Evolutionary conservation across 495 filamentous ascomycete genomes (phyloP), one percentile per base, ranked within the genome.

Genomic region (Astrocystis sublimbata): DNA sequence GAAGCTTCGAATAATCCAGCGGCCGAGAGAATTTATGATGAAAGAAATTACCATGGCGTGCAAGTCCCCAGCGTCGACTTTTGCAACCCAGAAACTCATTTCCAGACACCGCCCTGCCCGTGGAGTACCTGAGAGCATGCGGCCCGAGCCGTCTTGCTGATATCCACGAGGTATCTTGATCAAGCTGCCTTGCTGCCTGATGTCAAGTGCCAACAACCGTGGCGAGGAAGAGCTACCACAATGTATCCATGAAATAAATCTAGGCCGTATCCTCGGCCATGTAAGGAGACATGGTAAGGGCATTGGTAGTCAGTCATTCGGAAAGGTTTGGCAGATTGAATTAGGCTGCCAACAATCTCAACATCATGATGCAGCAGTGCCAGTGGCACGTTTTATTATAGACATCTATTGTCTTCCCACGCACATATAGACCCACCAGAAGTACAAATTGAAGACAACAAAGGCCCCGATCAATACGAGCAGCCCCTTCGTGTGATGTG

Each of bases 201-300:
- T 33, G 31, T 6, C 35, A 33, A 23, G 45, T 19, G 58, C 47
- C 35, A 36, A 62, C 24, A 50, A 65, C 43, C 60, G 58, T 33
- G 60, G 57, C 23, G 64, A 53, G 64, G 31, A 69, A 64, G 5
- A 62, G 54, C 12, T 62, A 67, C 60, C 64, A 67, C 8, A 64
- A 69, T 46, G 47, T 67, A 21, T 49, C 64, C 6, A 56, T 67
- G n/a, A n/a, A n/a, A n/a, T n/a, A n/a, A n/a, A n/a, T n/a, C n/a
- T 2, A 67, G 62, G 35, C 28, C 64, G 1, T 65, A 65, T 30
- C 66, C n/a, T 62, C n/a, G 64, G 66, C 45, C 45, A 67, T 33
- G 65, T 67, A 30, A 64, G 57, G 56, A 56, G 40, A 28, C 33
- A 23, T 12, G 33, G 2, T 17, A 9, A 55, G 26, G 21, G 17